Evolutionary conservation across 805 yeast genomes (phyloP).

Genomic region (Suhomyces faveliae): DNA sequence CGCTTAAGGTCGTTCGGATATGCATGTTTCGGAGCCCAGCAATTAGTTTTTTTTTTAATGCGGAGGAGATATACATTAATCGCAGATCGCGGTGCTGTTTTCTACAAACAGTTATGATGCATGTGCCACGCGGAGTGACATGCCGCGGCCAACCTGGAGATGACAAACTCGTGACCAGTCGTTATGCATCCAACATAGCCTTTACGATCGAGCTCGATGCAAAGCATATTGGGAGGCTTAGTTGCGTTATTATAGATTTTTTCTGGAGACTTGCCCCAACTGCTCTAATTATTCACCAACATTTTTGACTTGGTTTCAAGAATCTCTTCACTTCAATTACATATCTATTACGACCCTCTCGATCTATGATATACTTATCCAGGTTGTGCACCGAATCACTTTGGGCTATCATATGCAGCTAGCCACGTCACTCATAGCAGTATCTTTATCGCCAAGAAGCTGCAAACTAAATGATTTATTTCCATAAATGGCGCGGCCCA

Average conservation of each 20-base stretch:
- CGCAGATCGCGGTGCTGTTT: background rate
- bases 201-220: background rate
- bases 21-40: background rate
- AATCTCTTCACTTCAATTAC: too few relatives aligned
- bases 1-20: slow-evolving; percentile 1
- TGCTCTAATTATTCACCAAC: too few relatives aligned
- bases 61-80: background rate
- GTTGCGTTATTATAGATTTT: too few relatives aligned
- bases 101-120: background rate
- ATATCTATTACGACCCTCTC: too few relatives aligned
- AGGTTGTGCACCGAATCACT: background rate
- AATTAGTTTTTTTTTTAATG: background rate
- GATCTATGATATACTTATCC: background rate
- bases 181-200: background rate
- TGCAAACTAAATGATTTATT: background rate
- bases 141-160: background rate
- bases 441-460: background rate
- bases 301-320: too few relatives aligned
- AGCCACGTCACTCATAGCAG: background rate
- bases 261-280: background rate
- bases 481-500: background rate
- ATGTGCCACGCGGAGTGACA: slow-evolving; percentile 1
- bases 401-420: background rate
- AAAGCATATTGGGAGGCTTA: too few relatives aligned
- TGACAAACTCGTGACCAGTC: too few relatives aligned